phyloP scores from a whole-genome alignment of 345 rosid species.

The Diplotaxis tenuifolia region DNA sequence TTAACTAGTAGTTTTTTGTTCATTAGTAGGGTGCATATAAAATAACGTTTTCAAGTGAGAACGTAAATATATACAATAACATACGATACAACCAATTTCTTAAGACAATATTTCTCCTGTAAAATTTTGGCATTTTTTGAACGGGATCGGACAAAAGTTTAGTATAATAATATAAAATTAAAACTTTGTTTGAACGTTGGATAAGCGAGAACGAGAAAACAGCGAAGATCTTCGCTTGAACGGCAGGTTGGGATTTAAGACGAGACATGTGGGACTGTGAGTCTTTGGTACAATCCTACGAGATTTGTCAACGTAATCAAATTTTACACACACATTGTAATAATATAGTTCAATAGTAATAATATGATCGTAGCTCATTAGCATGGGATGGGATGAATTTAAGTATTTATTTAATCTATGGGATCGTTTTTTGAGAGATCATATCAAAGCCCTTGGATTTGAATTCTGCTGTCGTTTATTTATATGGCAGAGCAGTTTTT shows the following conservation, averaged over 20 bases:
- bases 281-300: constrained; percentile 25
- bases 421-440: constrained; percentile 10
- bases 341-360: background rate
- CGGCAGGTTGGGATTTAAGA: constrained; percentile 40
- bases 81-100: too few species aligned
- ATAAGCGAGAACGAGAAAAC: constrained; percentile 19
- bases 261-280: constrained; percentile 38
- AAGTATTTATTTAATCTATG: constrained; percentile 9
- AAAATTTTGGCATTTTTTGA: constrained; percentile 6
- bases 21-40: too few species aligned
- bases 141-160: background rate
- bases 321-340: background rate
- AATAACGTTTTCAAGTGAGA: constrained; percentile 1
- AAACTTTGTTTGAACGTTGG: constrained; percentile 14
- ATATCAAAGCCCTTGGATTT: constrained; percentile 48
- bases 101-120: background rate
- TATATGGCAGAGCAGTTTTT: constrained; percentile 20
- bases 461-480: constrained; percentile 41
- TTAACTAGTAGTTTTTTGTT: background rate
- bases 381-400: constrained; percentile 1
- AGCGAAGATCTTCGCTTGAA: constrained; percentile 47
- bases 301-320: constrained; percentile 23
- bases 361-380: background rate
- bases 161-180: background rate
- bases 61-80: too few species aligned